Percentiles rank a stretch among this genome's conserved stretches.
Evolutionary conservation across 78 protist species (phyloP).

Genomic region (Polysphondylium violaceum): DNA sequence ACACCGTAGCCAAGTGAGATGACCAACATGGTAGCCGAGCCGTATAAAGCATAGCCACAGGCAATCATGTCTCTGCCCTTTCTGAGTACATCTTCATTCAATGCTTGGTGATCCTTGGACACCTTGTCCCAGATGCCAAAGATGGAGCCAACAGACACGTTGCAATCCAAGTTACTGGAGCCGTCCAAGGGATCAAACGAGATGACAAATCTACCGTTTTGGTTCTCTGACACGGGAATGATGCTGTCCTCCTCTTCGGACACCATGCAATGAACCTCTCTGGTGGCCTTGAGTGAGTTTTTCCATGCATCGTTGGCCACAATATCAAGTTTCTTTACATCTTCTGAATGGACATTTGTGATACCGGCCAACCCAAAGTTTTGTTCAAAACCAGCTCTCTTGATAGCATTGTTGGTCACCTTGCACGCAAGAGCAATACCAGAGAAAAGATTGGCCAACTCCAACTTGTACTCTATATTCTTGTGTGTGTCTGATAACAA

Average conservation of each 20-base stretch:
- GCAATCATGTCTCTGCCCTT: constrained; percentile 80
- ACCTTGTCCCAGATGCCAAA: constrained; percentile 88
- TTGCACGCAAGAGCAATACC: constrained; percentile 80
- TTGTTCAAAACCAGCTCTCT: constrained; percentile 84
- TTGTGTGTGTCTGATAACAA: constrained; percentile 34
- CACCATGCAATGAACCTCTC: constrained; percentile 76
- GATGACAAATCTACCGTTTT: constrained; percentile 66
- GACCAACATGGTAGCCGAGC: constrained; percentile 86
- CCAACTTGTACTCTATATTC: not conserved
- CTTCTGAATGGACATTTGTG: constrained; percentile 77
- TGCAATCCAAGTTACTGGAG: constrained; percentile 84
- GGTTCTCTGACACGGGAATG: constrained; percentile 48
- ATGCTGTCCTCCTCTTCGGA: constrained; percentile 75
- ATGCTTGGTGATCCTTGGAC: constrained; percentile 5
- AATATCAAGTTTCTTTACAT: constrained; percentile 80
- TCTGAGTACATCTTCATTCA: constrained; percentile 61
- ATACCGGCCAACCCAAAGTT: constrained; percentile 78
- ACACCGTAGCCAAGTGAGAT: constrained; percentile 79
- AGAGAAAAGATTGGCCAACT: constrained; percentile 43
- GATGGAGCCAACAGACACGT: constrained; percentile 92
- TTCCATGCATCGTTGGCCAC: constrained; percentile 83
- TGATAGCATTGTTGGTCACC: constrained; percentile 63
- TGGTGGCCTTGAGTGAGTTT: constrained; percentile 47
- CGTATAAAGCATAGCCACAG: constrained; percentile 90
- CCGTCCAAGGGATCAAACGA: constrained; percentile 94